Evolutionary conservation across 192 early-diverging fungal species (phyloP), one percentile per base, ranked within the genome.

Genomic region (Umbelopsis ramanniana): DNA sequence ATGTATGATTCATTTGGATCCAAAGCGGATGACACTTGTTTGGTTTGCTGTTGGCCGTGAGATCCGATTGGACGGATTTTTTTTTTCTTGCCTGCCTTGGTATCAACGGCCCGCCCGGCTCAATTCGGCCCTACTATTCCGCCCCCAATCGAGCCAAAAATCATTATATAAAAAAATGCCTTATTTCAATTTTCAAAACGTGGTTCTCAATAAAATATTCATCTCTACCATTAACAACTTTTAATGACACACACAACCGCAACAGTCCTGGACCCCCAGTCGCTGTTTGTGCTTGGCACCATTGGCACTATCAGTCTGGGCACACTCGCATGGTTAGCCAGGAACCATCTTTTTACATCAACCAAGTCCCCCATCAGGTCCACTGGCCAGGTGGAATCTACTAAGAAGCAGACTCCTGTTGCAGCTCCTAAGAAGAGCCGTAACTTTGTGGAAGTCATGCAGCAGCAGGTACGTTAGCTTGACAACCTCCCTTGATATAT

Each of bases 391-490:
- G 43, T 12, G 7, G 57, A 63, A 37, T 54, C 19, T 17, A 6
- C 10, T 3, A 63, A 37, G 17, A 63, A 37, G 19, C 57, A 63
- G 35, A 26, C 57, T 19, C 33, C 26, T 17, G 57, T 26, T 38
- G 40, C 40, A 43, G 23, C 57, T 37, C 57, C 57, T 63, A 63
- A 63, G 33, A 54, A 71, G 17, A 63, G 55, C 19, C 52, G 71
- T 21, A 72, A 72, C 70, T 85, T 85, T 72, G 75, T 85, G 10
- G 70, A 85, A 67, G 82, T 77, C 45, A 85, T 85, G 83, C 79
- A 68, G 45, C 76, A 85, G 35, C 78, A 77, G n/a, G 83, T 80
- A 75, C 54, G 76, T 79, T 17, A 48, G 10, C n/a, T 22, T 43
- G 8, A 43, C 11, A 43, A 15, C 46, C 19, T 22, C 14, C 15